phyloP scores from a whole-genome alignment of 2,329 filamentous ascomycete genomes.

The Xylaria sp. region DNA sequence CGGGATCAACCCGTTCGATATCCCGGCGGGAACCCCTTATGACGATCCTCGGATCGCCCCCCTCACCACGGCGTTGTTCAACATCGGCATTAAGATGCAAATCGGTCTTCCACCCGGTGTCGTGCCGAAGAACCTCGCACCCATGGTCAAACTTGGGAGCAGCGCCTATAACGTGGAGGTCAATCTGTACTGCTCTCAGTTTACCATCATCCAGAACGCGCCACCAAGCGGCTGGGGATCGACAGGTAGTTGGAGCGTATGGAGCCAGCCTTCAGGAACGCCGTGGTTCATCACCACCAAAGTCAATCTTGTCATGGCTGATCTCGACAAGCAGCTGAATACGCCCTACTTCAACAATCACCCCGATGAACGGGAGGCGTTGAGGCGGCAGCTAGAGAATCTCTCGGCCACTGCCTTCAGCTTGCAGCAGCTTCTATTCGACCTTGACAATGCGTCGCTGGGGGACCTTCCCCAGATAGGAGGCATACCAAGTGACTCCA shows the following conservation, averaged over 20 bases:
- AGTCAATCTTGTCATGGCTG: not conserved
- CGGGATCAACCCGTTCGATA: conserved; percentile 1
- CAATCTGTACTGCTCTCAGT: conserved; percentile 2
- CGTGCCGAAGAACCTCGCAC: not conserved
- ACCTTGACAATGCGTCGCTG: not conserved
- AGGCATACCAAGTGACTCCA: not conserved
- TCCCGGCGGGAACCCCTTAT: not conserved
- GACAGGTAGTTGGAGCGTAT: not conserved
- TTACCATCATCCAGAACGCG: conserved; percentile 2
- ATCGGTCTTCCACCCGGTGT: not conserved
- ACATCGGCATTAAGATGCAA: not conserved
- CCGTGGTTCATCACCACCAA: not conserved
- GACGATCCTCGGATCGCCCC: conserved; percentile 1
- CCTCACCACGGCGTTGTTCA: not conserved
- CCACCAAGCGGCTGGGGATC: not conserved
- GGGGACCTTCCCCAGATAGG: not conserved
- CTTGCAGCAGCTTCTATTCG: conserved; percentile 1
- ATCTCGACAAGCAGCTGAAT: not conserved
- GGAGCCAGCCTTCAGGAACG: not conserved
- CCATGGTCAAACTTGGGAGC: not conserved
- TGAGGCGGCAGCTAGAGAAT: not conserved
- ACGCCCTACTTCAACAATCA: not conserved
- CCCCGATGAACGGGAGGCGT: not conserved
- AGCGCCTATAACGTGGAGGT: not conserved
- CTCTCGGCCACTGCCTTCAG: not conserved